Base-by-base conservation (phyloP, 805 yeast species). In the Saturnispora kantuleensis region DNA sequence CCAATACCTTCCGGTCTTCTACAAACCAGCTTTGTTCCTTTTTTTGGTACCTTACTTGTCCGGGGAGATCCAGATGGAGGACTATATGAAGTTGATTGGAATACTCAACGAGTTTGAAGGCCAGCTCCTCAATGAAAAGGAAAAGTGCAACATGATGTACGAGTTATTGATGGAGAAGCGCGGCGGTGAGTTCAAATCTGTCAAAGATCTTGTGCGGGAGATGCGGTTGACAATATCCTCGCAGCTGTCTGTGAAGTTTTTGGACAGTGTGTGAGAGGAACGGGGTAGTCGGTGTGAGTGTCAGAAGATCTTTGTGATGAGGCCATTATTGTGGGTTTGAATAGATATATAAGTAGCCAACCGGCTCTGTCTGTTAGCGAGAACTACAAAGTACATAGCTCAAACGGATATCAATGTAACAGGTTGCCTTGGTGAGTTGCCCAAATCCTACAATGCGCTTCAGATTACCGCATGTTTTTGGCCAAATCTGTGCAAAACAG, bases 1-100 rank as follows among this genome's bases (percentile, higher is more conserved):
- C 55, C 67, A 66, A 38, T 79, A 77, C 52, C 55, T 80, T 44
- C 84, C 83, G 9, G 61, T 61, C 32, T 70, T 70, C 52, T 71
- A 69, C 50, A 63, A 65, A 44, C 74, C 79, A 9, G 62, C 76
- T 13, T 62, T 79, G 35, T 53, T 77, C 12, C 26, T 21, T 21
- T 55, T 73, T n/a, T 75, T 77, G 45, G 52, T 75, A 66, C 39
- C 68, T 69, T 56, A 66, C 66, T 55, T 48, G 46, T 38, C 57
- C 34, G 50, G 49, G 35, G 45, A 52, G 35, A 44, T 57, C 38
- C 43, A 42, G 2, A 36, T 56, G 5, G 55, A 54, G 7, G 49
- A 59, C n/a, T 41, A 59, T 31, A 47, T 57, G 15, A 42, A 45
- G 28, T 39, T 62, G 3, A 55, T 64, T 13, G 50, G 54, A 38